Conservation (phyloP, 2,329 filamentous ascomycete genomes). For the Ciborinia camelliae region DNA sequence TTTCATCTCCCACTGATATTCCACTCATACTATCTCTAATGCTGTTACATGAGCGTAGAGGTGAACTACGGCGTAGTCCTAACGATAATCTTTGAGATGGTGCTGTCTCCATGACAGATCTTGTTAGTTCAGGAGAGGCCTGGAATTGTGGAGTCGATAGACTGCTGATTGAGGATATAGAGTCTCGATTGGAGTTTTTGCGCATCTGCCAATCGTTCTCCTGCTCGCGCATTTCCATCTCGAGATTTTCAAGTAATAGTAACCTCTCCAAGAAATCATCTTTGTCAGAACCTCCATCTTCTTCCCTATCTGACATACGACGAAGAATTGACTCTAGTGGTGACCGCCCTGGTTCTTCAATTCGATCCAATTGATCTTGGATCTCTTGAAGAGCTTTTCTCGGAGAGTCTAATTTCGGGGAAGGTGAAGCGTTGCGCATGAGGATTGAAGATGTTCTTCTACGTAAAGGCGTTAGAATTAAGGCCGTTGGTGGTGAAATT, state of each 20-base stretch:
- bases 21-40: slow-evolving; percentile 37
- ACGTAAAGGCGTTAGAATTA: slow-evolving; percentile 46
- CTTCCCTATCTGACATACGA: slow-evolving; percentile 25
- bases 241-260: slow-evolving; percentile 53
- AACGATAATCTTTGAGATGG: slow-evolving; percentile 40
- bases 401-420: slow-evolving; percentile 33
- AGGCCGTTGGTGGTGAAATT: slow-evolving; percentile 54
- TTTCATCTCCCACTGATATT: slow-evolving; percentile 33
- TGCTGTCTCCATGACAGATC: neutral
- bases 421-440: slow-evolving; percentile 39
- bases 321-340: slow-evolving; percentile 33
- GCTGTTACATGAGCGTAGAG: slow-evolving; percentile 42
- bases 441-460: slow-evolving; percentile 44
- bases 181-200: slow-evolving; percentile 44
- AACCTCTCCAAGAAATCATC: slow-evolving; percentile 25
- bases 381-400: slow-evolving; percentile 34
- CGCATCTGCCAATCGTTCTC: slow-evolving; percentile 60
- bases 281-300: neutral
- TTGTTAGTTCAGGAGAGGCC: slow-evolving; percentile 31
- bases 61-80: slow-evolving; percentile 39
- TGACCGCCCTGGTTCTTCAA: slow-evolving; percentile 33
- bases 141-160: slow-evolving; percentile 29
- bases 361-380: slow-evolving; percentile 35
- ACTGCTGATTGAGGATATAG: slow-evolving; percentile 29
- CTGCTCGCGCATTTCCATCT: slow-evolving; percentile 59